A percentile compares a stretch with the other conserved stretches of the same genome.
Conservation (phyloP, 164 flowering plant species). For the Vitis riparia region DNA sequence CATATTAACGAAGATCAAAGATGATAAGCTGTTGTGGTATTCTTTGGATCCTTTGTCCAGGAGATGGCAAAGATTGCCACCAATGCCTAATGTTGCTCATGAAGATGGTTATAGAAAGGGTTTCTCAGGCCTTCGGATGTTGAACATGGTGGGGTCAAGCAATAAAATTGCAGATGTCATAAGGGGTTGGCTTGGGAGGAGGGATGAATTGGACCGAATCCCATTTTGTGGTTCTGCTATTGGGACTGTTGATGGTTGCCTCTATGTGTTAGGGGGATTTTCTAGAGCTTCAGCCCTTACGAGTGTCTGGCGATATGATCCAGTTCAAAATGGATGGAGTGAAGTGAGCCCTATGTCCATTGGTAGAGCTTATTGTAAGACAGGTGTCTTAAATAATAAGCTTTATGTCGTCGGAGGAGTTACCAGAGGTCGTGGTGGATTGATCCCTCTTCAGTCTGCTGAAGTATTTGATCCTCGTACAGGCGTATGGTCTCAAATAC, state of each 20-base stretch:
- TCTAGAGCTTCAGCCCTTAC: conserved; percentile 61
- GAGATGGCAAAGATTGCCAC: conserved; percentile 78
- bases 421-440: conserved; percentile 62
- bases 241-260: conserved; percentile 76
- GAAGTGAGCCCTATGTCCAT: conserved; percentile 60
- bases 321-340: conserved; percentile 66
- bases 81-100: conserved; percentile 52
- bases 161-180: conserved; percentile 56
- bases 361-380: conserved; percentile 65
- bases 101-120: conserved; percentile 49
- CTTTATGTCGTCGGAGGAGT: conserved; percentile 89
- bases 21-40: conserved; percentile 62
- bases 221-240: conserved; percentile 81
- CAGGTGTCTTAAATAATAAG: conserved; percentile 51
- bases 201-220: conserved; percentile 47
- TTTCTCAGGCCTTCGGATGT: conserved; percentile 38
- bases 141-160: conserved; percentile 53
- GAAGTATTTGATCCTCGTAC: conserved; percentile 80
- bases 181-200: conserved; percentile 72
- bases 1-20: conserved; percentile 56
- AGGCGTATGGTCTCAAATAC: conserved; percentile 65
- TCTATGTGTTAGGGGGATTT: conserved; percentile 87
- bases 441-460: conserved; percentile 82
- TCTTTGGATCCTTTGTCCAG: conserved; percentile 66
- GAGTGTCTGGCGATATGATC: conserved; percentile 76